Conservation (phyloP, 176 grass and related monocot genomes). For the Phoenix dactylifera region DNA sequence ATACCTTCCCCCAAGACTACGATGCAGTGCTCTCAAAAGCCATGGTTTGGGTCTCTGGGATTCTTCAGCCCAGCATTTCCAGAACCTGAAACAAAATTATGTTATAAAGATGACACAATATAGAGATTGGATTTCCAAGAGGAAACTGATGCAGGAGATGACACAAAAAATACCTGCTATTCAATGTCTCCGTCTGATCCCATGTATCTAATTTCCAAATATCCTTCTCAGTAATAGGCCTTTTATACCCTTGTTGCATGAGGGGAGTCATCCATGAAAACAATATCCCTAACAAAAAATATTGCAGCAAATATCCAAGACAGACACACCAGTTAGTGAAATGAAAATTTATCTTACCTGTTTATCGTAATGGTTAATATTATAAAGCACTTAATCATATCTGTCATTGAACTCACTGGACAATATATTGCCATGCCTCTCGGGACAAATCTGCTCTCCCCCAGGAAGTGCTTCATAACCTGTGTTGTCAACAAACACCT, state of each 20-base stretch:
- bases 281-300: slow-evolving; percentile 46
- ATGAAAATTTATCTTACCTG: too few species aligned
- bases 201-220: slow-evolving; percentile 94
- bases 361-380: too few species aligned
- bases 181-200: slow-evolving; percentile 88
- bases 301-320: slow-evolving; percentile 5
- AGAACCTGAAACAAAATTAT: slow-evolving; percentile 52
- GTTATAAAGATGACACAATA: too few species aligned
- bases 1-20: slow-evolving; percentile 75
- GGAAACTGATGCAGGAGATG: slow-evolving; percentile 15
- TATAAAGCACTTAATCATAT: too few species aligned
- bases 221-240: slow-evolving; percentile 78
- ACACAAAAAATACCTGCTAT: slow-evolving; percentile 51
- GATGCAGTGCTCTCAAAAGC: slow-evolving; percentile 82
- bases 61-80: slow-evolving; percentile 70
- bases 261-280: slow-evolving; percentile 99
- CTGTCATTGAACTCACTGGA: slow-evolving; percentile 39
- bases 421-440: slow-evolving; percentile 53
- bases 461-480: slow-evolving; percentile 74
- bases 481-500: slow-evolving; percentile 42
- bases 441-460: slow-evolving; percentile 82
- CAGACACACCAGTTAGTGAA: too few species aligned
- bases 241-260: slow-evolving; percentile 88
- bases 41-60: slow-evolving; percentile 73
- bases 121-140: too few species aligned